Percentiles rank a stretch among this genome's conserved stretches.
Conservation (phyloP, 2,329 filamentous ascomycete genomes). For the Pseudocercospora vitis region DNA sequence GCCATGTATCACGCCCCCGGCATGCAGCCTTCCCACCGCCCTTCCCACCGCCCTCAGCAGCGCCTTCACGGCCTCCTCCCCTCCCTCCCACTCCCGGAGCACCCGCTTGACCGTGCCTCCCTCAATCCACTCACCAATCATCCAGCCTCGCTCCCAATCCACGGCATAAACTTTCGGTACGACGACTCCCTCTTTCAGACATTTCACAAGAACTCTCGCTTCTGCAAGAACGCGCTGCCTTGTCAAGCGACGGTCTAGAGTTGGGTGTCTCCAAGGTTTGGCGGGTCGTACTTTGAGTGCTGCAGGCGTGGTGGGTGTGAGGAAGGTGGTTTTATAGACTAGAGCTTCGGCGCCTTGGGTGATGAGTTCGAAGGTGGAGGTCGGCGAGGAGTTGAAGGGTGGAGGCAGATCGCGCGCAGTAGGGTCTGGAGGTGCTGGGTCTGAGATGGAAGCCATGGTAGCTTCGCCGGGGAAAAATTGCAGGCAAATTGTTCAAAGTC, state of each 20-base stretch:
- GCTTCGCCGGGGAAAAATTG: not conserved
- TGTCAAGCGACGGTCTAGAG: constrained; percentile 83
- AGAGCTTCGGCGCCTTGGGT: constrained; percentile 95
- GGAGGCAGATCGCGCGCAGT: constrained; percentile 53
- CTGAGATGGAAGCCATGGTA: constrained; percentile 1
- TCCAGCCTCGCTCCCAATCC: constrained; percentile 65
- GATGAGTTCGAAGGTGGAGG: constrained; percentile 63
- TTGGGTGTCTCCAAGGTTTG: constrained; percentile 89
- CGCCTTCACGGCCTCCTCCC: constrained; percentile 29
- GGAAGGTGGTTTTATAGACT: constrained; percentile 82
- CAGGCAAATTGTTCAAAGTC: too few species aligned
- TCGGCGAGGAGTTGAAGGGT: constrained; percentile 63
- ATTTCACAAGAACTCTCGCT: constrained; percentile 78
- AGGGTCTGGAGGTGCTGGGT: constrained; percentile 1
- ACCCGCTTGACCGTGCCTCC: constrained; percentile 67
- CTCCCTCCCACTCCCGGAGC: constrained; percentile 51
- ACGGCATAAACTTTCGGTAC: constrained; percentile 79
- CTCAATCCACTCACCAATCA: constrained; percentile 82
- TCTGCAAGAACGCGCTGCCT: constrained; percentile 85
- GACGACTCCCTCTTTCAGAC: constrained; percentile 72
- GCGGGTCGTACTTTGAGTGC: constrained; percentile 88
- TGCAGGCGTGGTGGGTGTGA: constrained; percentile 65
- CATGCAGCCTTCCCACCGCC: constrained; percentile 61
- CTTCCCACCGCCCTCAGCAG: constrained; percentile 40
- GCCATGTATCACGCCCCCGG: constrained; percentile 84